Evolutionary conservation across 257 asterid genomes (phyloP), one percentile per base, ranked within the genome.

Genomic region (Lithospermum erythrorhizon): DNA sequence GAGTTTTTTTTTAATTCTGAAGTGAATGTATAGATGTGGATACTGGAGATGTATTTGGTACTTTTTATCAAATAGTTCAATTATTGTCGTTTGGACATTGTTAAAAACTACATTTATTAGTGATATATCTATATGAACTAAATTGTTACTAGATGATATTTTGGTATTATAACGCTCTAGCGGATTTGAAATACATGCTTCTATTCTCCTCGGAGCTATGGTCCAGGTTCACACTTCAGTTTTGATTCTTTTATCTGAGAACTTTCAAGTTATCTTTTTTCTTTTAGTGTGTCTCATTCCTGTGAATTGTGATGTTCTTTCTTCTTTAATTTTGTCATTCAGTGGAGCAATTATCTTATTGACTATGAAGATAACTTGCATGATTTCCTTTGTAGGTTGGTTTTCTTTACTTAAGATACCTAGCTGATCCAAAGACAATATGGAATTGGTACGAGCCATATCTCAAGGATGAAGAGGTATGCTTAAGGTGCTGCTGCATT

Each of bases 371-470:
- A 55, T 59, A 41, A 63, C 41, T 18, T 68, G 21, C 25, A 1
- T 22, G 3, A 52, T 51, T 53, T 56, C 55, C 58, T 70, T 71
- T 76, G 71, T 80, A 91, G 98, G 20, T 91, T 75, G 98, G 98
- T 16, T 91, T 91, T 79, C 90, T 91, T 15, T 91, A 91, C 73
- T 73, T 91, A 56, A 77, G 98, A 70, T 91, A 91, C 70, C 83
- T 73, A 69, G 95, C 94, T 54, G 98, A 91, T 75, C 83, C 96
- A 29, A 91, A 91, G 87, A 82, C 94, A 58, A 70, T 88, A 61
- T 88, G 96, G 98, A 66, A 78, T 86, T 91, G 98, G 98, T 91
- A 79, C 37, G 95, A 88, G 72, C 95, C 95, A 64, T 91, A 83
- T 77, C 75, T 91, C 64, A 88, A 71, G 75, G 96, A 91, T 78